A percentile compares a stretch with the other conserved stretches of the same genome.
Evolutionary conservation across 768 basidiomycete species (phyloP).

Genomic region (Xerocomellus chrysenteron): DNA sequence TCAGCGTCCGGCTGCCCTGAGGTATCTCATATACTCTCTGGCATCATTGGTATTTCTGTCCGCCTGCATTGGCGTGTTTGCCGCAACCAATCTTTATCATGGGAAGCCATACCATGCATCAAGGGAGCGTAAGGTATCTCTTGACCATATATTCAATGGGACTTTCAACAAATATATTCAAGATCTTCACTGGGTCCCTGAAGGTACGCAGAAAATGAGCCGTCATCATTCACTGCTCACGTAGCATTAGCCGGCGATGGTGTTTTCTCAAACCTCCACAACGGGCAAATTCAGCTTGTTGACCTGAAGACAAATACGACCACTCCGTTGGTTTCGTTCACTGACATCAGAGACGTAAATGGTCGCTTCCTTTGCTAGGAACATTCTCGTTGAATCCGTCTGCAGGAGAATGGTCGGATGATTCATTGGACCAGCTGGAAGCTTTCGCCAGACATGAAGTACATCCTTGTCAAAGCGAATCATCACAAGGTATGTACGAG

Average conservation of each 20-base stretch:
- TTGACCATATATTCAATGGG: conserved; percentile 93
- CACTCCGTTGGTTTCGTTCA: conserved; percentile 52
- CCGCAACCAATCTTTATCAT: conserved; percentile 66
- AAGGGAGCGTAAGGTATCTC: conserved; percentile 66
- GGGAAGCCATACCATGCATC: conserved; percentile 50
- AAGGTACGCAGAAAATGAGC: conserved; percentile 55
- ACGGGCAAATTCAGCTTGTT: conserved; percentile 71
- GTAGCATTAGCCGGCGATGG: conserved; percentile 80
- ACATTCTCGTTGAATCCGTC: not conserved
- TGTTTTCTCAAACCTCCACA: conserved; percentile 68
- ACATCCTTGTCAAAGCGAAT: conserved; percentile 79
- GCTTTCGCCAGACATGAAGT: conserved; percentile 88
- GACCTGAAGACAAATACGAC: conserved; percentile 78
- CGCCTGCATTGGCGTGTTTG: conserved; percentile 70
- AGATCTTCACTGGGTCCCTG: conserved; percentile 81
- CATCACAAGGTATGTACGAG: conserved; percentile 56
- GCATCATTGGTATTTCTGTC: conserved; percentile 59
- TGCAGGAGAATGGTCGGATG: conserved; percentile 53
- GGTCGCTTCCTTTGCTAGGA: not conserved
- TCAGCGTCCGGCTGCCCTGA: conserved; percentile 53
- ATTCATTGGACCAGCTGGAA: conserved; percentile 66
- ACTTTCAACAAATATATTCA: conserved; percentile 61
- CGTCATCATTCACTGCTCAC: conserved; percentile 2
- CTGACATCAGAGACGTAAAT: conserved; percentile 66
- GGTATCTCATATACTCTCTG: conserved; percentile 63